Base-by-base conservation (phyloP, 2,329 filamentous ascomycete genomes). In the Venturia asperata region DNA sequence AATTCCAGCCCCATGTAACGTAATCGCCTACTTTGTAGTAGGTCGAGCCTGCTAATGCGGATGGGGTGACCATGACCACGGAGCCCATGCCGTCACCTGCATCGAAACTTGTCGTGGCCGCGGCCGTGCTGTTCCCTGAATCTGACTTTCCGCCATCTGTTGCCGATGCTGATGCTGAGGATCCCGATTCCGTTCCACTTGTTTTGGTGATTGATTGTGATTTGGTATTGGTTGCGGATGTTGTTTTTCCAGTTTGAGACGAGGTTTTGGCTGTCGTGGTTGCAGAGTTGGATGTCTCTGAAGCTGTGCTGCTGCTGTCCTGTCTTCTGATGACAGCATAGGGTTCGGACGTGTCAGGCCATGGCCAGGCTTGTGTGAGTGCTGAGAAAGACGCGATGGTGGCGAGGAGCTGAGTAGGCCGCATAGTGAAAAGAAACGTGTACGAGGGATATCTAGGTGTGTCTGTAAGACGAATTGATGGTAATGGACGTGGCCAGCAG, bases 1-100 rank as follows among this genome's bases (percentile, higher is more conserved):
- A 88, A 74, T 89, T 88, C 86, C 86, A 89, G 24, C 78, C 81
- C 69, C 88, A 87, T 0, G 85, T 87, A 39, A 87, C 76, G 66
- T 78, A 80, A 56, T 87, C 79, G 21, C 83, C 83, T 69, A 88
- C 82, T 73, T 87, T 88, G 79, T 85, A 87, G 75, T 83, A 88
- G 64, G 81, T 80, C 5, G 80, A 76, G 19, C 80, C 77, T 10
- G 78, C 77, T 9, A 76, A 72, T 10, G 78, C 72, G 62, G 77
- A 77, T 1, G 86, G 86, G 6, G 83, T 86, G 64, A 87, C 77
- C 83, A 88, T 85, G 56, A 79, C 78, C 65, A 88, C 78, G 64
- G 85, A 85, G 58, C 86, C 86, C 3, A 83, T 78, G 27, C 81
- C 82, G 19, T 81, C 72, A 65, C 82, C 79, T 62, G 82, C 74